These are phyloP conservation scores for Naganishia vaughanmartiniae DNA, from an alignment of 768 basidiomycete genomes.

Conservation along the genomic window DNA sequence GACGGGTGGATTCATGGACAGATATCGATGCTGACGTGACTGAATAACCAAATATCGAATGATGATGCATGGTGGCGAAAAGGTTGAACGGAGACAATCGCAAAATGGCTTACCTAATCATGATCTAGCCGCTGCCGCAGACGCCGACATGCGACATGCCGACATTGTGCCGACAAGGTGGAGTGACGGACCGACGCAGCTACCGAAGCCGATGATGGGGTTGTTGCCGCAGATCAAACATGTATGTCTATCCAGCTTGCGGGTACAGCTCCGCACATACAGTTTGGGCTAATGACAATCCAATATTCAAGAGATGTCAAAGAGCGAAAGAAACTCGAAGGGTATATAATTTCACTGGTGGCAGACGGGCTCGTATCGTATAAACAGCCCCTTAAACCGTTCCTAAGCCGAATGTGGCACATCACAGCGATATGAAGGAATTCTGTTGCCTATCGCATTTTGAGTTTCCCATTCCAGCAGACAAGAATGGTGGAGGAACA, in stretches of 20 bases:
- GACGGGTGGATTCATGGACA: no score
- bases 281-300: neutral
- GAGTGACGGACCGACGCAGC: conserved; percentile 3
- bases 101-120: neutral
- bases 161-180: neutral
- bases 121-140: neutral
- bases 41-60: no score
- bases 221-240: conserved; percentile 7
- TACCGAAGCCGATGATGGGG: neutral
- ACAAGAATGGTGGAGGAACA: no score
- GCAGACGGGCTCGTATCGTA: no score
- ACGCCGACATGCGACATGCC: no score
- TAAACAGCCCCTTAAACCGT: no score
- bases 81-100: neutral
- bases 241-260: neutral
- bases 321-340: neutral
- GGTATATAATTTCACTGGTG: neutral
- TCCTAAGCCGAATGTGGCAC: no score
- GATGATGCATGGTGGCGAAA: neutral
- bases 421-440: no score
- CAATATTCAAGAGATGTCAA: neutral
- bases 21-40: no score
- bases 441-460: neutral
- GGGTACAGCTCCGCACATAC: neutral
- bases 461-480: neutral